Percentiles rank a stretch among this genome's conserved stretches.
Conservation (phyloP, 352 stramenopile species). For the Globisporangium mamillatum region DNA sequence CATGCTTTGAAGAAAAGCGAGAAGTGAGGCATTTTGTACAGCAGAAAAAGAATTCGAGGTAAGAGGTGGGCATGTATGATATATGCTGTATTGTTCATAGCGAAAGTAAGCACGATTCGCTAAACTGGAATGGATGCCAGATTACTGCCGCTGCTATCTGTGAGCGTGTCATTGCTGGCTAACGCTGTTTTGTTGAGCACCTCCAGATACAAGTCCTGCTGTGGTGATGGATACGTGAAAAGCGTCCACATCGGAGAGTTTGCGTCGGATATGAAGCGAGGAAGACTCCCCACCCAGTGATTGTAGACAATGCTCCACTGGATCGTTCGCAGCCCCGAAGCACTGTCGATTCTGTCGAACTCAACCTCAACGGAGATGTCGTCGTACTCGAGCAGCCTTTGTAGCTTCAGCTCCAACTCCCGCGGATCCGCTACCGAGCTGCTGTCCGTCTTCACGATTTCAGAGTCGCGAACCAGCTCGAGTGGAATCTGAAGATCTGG, state of each 20-base stretch:
- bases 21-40: not conserved
- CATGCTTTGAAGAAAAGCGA: not conserved
- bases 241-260: slow-evolving; percentile 30
- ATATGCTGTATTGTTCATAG: not conserved
- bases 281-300: slow-evolving; percentile 30
- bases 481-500: slow-evolving; percentile 21
- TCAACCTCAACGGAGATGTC: slow-evolving; percentile 35
- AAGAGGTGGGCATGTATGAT: slow-evolving; percentile 4
- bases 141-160: slow-evolving; percentile 1
- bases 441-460: slow-evolving; percentile 16
- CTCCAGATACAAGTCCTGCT: slow-evolving; percentile 11
- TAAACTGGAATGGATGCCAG: not conserved
- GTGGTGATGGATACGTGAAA: slow-evolving; percentile 21
- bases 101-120: not conserved
- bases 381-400: slow-evolving; percentile 34
- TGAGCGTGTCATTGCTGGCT: not conserved
- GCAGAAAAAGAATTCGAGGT: not conserved
- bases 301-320: slow-evolving; percentile 36
- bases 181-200: slow-evolving; percentile 9
- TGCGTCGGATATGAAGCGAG: slow-evolving; percentile 22
- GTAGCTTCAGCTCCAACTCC: slow-evolving; percentile 27
- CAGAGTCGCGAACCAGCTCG: slow-evolving; percentile 19
- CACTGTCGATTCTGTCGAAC: slow-evolving; percentile 16
- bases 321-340: slow-evolving; percentile 15
- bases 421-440: slow-evolving; percentile 19